Conservation (phyloP, 495 filamentous ascomycete species). For the Penicillium ochrochloron region DNA sequence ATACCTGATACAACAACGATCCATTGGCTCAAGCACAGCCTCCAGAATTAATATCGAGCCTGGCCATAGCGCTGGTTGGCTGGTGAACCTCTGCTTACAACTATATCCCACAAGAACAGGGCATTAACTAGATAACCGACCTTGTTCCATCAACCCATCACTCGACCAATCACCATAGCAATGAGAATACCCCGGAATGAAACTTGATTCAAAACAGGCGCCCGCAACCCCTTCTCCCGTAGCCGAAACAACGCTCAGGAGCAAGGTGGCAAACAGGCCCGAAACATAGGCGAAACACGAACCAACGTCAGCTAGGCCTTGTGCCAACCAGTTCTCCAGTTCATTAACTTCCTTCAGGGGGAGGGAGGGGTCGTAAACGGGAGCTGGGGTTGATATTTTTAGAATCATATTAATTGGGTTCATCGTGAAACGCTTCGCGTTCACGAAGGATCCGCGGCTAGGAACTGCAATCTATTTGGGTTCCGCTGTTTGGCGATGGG, state of each 20-base stretch:
- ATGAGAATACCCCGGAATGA: neutral
- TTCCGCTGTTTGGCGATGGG: constrained; percentile 6
- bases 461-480: constrained; percentile 18
- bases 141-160: neutral
- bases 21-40: constrained; percentile 3
- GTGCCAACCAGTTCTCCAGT: neutral
- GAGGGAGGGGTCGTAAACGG: neutral
- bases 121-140: neutral
- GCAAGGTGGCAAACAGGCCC: constrained; percentile 18
- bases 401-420: constrained; percentile 9
- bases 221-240: neutral
- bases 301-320: constrained; percentile 14
- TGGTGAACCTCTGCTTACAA: neutral
- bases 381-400: constrained; percentile 11
- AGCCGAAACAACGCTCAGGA: constrained; percentile 1
- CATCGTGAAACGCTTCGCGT: constrained; percentile 19
- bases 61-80: constrained; percentile 7
- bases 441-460: constrained; percentile 13
- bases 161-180: constrained; percentile 2
- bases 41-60: neutral
- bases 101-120: neutral
- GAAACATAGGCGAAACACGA: constrained; percentile 23
- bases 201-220: constrained; percentile 9
- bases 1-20: constrained; percentile 8
- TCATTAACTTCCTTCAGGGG: constrained; percentile 6